Conservation (phyloP, 129 eudicot species). For the Chrysanthemum makinoi region DNA sequence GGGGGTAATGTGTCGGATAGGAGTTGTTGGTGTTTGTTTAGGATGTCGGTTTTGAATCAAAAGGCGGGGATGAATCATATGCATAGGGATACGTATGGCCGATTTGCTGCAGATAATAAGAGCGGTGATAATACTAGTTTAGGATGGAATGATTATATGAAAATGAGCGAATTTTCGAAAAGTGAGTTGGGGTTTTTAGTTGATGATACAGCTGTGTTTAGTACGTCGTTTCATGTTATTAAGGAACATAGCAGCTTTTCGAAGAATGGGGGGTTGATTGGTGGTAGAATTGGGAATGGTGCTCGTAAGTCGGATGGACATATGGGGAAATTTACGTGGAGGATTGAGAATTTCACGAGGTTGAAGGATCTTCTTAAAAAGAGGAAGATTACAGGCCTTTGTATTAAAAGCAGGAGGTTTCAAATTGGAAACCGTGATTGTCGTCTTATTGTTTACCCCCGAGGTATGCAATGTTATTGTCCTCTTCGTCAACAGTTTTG, state of each 20-base stretch:
- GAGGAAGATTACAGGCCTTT: constrained; percentile 98
- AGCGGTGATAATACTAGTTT: constrained; percentile 96
- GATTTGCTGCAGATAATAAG: constrained; percentile 97
- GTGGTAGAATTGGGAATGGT: constrained; percentile 57
- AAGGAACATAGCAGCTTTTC: constrained; percentile 78
- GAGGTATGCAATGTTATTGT: constrained; percentile 59
- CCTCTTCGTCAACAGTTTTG: constrained; percentile 9
- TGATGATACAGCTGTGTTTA: constrained; percentile 90
- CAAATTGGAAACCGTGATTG: constrained; percentile 97
- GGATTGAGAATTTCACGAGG: constrained; percentile 85
- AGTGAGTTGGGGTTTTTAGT: constrained; percentile 70
- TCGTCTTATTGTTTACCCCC: constrained; percentile 92
- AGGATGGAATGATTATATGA: constrained; percentile 99
- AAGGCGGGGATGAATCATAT: constrained; percentile 78
- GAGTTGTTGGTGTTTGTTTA: constrained; percentile 98
- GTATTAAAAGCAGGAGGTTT: constrained; percentile 98
- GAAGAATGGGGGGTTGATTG: constrained; percentile 61
- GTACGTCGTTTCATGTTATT: constrained; percentile 90
- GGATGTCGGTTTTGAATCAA: constrained; percentile 96
- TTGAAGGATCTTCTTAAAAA: constrained; percentile 92
- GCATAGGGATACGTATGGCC: constrained; percentile 91
- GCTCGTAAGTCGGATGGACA: constrained; percentile 85
- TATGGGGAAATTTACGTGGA: constrained; percentile 93
- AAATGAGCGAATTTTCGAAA: constrained; percentile 73
- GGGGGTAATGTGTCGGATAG: constrained; percentile 43